Conservation (phyloP, 805 yeast species). For the Monosporozyma unispora region DNA sequence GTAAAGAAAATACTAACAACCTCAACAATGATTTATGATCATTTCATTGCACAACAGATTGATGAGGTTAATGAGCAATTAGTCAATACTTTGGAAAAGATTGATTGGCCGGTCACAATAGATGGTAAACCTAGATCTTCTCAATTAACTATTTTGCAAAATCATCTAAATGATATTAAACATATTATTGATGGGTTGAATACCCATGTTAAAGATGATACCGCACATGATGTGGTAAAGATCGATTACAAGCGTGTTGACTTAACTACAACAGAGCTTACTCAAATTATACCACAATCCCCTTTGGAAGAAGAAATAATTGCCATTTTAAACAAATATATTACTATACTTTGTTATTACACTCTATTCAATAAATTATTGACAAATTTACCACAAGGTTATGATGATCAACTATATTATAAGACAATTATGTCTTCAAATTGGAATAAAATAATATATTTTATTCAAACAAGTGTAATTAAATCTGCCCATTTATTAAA, state of each 20-base stretch:
- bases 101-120: not conserved
- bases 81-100: not conserved
- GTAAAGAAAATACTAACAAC: too few species aligned
- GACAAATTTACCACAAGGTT: conserved; percentile 10
- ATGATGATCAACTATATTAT: conserved; percentile 19
- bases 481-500: not conserved
- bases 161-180: not conserved
- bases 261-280: not conserved
- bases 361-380: conserved; percentile 13
- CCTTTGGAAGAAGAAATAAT: not conserved
- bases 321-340: conserved; percentile 10
- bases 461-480: conserved; percentile 13
- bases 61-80: not conserved
- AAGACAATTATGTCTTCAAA: conserved; percentile 10
- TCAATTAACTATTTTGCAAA: not conserved
- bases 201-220: not conserved
- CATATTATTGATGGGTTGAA: not conserved
- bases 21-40: not conserved
- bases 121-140: not conserved
- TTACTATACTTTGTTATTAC: conserved; percentile 18
- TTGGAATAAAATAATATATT: conserved; percentile 14
- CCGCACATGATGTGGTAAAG: not conserved
- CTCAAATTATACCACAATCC: not conserved
- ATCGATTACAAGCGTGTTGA: not conserved
- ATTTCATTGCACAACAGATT: not conserved